phyloP scores from a whole-genome alignment of 306 rosid genomes.

The Dalbergia cultrata region DNA sequence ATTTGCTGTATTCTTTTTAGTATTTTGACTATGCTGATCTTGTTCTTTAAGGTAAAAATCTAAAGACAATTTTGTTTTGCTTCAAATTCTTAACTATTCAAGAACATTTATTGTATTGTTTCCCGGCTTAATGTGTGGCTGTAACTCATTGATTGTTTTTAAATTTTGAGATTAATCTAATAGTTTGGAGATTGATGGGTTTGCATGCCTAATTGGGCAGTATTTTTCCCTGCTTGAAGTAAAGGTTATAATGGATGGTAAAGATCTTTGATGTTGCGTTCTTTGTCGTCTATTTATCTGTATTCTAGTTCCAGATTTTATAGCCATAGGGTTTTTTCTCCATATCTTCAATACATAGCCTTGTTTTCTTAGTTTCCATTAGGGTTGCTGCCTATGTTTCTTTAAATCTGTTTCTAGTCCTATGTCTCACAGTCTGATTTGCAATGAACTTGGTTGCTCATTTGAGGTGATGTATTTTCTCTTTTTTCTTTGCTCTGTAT shows the following conservation, averaged over 20 bases:
- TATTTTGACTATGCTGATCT: not conserved
- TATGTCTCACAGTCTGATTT: not conserved
- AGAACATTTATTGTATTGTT: not conserved
- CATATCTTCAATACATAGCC: not conserved
- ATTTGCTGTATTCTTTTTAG: not conserved
- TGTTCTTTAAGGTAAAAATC: not conserved
- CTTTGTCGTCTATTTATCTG: not conserved
- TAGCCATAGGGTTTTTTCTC: not conserved
- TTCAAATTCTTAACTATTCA: conserved; percentile 1
- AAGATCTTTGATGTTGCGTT: not conserved
- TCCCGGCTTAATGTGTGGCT: not conserved
- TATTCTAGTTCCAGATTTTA: not conserved
- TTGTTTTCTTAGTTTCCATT: not conserved
- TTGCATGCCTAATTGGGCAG: not conserved
- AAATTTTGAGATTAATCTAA: not conserved
- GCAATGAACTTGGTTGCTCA: not conserved
- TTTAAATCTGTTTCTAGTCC: not conserved
- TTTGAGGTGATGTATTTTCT: not conserved
- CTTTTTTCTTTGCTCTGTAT: not conserved
- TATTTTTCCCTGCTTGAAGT: not conserved
- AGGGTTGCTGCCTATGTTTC: not conserved
- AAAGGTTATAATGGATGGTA: not conserved
- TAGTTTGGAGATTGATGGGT: not conserved
- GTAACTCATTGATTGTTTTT: not conserved
- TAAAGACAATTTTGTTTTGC: not conserved